phyloP scores from a whole-genome alignment of 768 basidiomycete species.

The Lactarius hengduanensis region DNA sequence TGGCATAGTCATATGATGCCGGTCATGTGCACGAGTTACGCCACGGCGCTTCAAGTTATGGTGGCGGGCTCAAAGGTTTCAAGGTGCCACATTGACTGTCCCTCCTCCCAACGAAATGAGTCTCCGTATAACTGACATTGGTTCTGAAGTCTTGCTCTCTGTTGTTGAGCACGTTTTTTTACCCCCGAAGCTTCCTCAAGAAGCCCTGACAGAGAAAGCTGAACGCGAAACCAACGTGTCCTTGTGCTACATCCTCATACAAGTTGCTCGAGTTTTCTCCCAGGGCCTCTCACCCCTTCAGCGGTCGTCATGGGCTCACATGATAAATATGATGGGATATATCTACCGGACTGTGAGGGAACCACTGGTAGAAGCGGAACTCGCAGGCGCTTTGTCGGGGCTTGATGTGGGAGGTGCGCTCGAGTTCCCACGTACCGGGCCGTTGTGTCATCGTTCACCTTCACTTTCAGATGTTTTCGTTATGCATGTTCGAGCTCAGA shows the following conservation, averaged over 20 bases:
- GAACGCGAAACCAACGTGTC: neutral
- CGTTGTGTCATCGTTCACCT: too few relatives aligned
- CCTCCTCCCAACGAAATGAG: neutral
- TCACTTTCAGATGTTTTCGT: slow-evolving; percentile 6
- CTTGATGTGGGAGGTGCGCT: slow-evolving; percentile 3
- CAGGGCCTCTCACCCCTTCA: neutral
- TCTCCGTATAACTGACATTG: neutral
- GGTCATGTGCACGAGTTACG: too few relatives aligned
- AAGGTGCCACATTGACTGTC: neutral
- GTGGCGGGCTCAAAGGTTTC: too few relatives aligned
- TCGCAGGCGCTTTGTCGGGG: neutral
- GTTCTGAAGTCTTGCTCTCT: neutral
- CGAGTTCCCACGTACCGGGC: neutral
- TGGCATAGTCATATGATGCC: too few relatives aligned
- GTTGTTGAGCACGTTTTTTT: slow-evolving; percentile 19
- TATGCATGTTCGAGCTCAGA: slow-evolving; percentile 17
- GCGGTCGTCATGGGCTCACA: neutral
- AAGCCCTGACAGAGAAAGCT: neutral
- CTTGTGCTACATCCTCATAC: slow-evolving; percentile 13
- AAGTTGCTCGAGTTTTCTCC: neutral
- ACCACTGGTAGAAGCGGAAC: neutral
- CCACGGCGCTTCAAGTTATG: too few relatives aligned
- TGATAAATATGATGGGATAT: slow-evolving; percentile 5
- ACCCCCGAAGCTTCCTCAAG: slow-evolving; percentile 21
- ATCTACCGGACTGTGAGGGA: too few relatives aligned